phyloP scores from a whole-genome alignment of 2,329 filamentous ascomycete genomes.

The Paradendryphiella salina region DNA sequence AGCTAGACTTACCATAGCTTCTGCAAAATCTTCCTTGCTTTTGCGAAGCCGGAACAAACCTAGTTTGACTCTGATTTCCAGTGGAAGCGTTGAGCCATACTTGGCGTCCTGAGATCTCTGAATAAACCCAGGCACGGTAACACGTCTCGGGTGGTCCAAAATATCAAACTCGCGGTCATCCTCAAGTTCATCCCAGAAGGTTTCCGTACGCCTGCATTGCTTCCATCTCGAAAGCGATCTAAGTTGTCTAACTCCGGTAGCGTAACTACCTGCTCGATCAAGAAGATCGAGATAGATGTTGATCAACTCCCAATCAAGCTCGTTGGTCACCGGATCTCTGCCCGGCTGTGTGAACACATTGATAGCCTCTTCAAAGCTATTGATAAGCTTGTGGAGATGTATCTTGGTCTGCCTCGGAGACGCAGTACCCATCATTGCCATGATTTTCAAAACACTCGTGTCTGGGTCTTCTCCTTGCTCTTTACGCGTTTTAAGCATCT shows the following conservation, averaged over 20 bases:
- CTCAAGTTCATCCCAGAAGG: conserved; percentile 72
- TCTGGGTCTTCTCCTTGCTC: conserved; percentile 49
- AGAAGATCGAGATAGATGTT: conserved; percentile 85
- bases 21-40: conserved; percentile 62
- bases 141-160: conserved; percentile 68
- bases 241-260: conserved; percentile 68
- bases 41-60: conserved; percentile 79
- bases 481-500: conserved; percentile 58
- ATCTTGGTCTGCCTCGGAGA: conserved; percentile 53
- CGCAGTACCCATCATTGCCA: conserved; percentile 61
- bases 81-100: conserved; percentile 75
- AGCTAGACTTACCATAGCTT: conserved; percentile 69
- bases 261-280: conserved; percentile 64
- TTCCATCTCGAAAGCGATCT: conserved; percentile 80
- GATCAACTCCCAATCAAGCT: conserved; percentile 76
- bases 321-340: conserved; percentile 50
- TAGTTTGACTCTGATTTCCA: conserved; percentile 82
- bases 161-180: conserved; percentile 92
- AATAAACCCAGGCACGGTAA: conserved; percentile 63
- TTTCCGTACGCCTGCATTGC: conserved; percentile 72
- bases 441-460: conserved; percentile 57
- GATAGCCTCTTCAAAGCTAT: conserved; percentile 59
- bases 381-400: conserved; percentile 52
- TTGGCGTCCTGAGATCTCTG: conserved; percentile 58
- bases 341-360: conserved; percentile 49